phyloP scores from a whole-genome alignment of 352 stramenopile genomes.

The Globisporangium abappressorium region DNA sequence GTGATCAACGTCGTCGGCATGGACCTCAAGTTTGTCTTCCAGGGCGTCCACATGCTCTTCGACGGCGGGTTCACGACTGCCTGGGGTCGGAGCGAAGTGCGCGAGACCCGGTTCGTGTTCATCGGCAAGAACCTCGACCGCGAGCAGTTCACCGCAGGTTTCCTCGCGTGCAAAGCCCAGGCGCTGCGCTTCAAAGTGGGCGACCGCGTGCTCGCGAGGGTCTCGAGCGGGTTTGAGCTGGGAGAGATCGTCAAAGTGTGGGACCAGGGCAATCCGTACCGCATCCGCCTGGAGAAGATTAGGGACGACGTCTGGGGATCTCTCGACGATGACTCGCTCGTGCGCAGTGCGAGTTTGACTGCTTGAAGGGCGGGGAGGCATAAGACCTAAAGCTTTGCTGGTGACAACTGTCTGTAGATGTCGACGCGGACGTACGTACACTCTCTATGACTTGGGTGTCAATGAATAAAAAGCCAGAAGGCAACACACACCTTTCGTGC shows the following conservation, averaged over 20 bases:
- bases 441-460: no score
- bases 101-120: slow-evolving; percentile 94
- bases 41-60: slow-evolving; percentile 96
- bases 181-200: slow-evolving; percentile 42
- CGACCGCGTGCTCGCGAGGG: slow-evolving; percentile 38
- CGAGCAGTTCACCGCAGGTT: slow-evolving; percentile 40
- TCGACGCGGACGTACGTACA: no score
- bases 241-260: slow-evolving; percentile 41
- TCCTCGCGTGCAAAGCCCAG: slow-evolving; percentile 39
- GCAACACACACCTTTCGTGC: neutral
- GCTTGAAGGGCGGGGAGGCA: neutral
- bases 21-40: slow-evolving; percentile 94
- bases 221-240: slow-evolving; percentile 34
- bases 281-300: slow-evolving; percentile 34
- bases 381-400: neutral
- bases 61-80: slow-evolving; percentile 86
- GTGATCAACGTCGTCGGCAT: slow-evolving; percentile 91
- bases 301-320: slow-evolving; percentile 43
- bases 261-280: slow-evolving; percentile 50
- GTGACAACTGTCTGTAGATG: neutral
- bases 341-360: slow-evolving; percentile 10
- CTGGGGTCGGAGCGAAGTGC: slow-evolving; percentile 78
- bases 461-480: neutral
- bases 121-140: slow-evolving; percentile 90
- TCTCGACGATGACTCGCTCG: slow-evolving; percentile 36